Conservation (phyloP, 2,329 filamentous ascomycete species). For the Trichoderma sp. region DNA sequence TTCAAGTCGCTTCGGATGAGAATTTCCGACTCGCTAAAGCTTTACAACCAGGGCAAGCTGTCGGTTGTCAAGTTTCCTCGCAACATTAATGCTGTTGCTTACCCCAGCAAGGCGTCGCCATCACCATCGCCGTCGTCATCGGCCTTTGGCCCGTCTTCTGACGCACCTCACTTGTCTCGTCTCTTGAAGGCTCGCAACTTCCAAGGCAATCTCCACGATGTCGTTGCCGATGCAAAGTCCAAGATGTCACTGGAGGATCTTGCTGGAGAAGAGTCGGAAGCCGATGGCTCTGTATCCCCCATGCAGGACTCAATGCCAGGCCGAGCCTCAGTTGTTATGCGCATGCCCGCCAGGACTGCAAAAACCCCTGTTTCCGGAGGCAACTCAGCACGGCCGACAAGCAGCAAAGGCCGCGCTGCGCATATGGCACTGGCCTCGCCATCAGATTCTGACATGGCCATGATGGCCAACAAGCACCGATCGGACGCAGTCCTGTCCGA, state of each 20-base stretch:
- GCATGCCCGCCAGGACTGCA: conserved; percentile 57
- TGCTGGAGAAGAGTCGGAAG: conserved; percentile 56
- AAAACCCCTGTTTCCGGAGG: conserved; percentile 46
- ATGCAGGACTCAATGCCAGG: conserved; percentile 23
- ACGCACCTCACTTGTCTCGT: conserved; percentile 66
- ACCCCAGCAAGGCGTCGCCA: conserved; percentile 8
- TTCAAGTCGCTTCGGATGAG: conserved; percentile 51
- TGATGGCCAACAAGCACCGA: conserved; percentile 25
- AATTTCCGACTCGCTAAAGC: conserved; percentile 53
- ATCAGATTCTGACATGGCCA: conserved; percentile 27
- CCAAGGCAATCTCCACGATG: conserved; percentile 55
- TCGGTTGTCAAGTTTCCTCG: conserved; percentile 42
- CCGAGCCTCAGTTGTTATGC: conserved; percentile 48
- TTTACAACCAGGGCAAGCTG: conserved; percentile 52
- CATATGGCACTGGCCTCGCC: conserved; percentile 42
- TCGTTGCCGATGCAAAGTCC: conserved; percentile 59
- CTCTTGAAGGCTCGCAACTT: conserved; percentile 63
- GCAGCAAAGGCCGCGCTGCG: conserved; percentile 53
- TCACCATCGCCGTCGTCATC: background rate
- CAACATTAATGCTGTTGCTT: conserved; percentile 20
- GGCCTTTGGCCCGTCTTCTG: conserved; percentile 41
- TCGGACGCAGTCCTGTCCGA: conserved; percentile 33
- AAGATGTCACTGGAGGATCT: conserved; percentile 51
- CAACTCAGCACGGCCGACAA: conserved; percentile 48
- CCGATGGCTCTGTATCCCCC: conserved; percentile 24